Conservation (phyloP, 2,329 filamentous ascomycete species). For the Penicillium janthinellum region DNA sequence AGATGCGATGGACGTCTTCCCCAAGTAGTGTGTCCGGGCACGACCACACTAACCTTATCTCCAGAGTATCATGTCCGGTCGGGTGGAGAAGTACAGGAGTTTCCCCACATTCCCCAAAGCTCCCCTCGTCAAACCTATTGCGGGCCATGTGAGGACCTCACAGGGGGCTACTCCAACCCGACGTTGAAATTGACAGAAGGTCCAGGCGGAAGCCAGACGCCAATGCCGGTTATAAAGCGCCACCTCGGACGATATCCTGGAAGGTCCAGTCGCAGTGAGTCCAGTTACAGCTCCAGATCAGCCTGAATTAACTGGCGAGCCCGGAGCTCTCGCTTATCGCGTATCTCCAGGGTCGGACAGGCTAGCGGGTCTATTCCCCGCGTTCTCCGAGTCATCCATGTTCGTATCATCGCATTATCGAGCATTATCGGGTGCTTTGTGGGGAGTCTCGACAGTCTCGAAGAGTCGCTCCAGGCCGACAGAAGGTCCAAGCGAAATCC, state of each 20-base stretch:
- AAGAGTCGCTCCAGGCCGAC: background rate
- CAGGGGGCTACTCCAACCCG: background rate
- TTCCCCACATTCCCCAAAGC: background rate
- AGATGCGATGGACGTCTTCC: background rate
- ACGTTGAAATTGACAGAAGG: background rate
- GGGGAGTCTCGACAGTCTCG: background rate
- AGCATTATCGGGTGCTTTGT: background rate
- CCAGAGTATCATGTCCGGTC: background rate
- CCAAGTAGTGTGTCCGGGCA: background rate
- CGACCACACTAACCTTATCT: conserved; percentile 6
- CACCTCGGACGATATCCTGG: background rate
- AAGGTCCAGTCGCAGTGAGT: background rate
- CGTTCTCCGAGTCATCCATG: background rate
- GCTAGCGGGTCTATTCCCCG: background rate
- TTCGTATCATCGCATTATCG: background rate
- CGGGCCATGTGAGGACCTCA: background rate
- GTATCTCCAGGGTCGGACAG: background rate
- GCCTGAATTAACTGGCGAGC: background rate
- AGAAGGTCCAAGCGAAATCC: conserved; percentile 1
- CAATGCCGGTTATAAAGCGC: too few species aligned
- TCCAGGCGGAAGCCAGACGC: background rate
- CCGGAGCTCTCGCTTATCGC: background rate
- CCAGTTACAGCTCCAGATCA: background rate
- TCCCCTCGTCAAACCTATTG: background rate
- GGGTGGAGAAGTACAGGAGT: background rate